These are phyloP conservation scores for Candida lessepsii DNA, from an alignment of 805 yeast genomes.

Conservation along the genomic window DNA sequence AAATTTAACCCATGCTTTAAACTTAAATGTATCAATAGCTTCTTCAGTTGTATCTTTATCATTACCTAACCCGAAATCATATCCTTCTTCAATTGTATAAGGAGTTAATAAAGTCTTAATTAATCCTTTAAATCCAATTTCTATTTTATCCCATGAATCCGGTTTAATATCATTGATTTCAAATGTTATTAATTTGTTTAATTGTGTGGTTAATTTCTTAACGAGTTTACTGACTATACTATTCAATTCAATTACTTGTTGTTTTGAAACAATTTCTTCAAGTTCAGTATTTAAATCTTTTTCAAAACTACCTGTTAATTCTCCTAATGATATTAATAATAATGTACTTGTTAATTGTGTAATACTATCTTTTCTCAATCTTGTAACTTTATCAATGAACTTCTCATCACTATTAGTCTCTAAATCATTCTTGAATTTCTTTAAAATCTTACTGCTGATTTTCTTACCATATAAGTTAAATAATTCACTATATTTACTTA, in stretches of 20 bases:
- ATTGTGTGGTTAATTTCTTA: constrained; percentile 45
- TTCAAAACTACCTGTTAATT: constrained; percentile 20
- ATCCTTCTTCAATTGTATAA: constrained; percentile 23
- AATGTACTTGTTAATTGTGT: constrained; percentile 16
- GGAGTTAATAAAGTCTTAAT: constrained; percentile 11
- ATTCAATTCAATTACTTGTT: constrained; percentile 35
- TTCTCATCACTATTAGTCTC: constrained; percentile 13
- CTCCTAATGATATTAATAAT: constrained; percentile 28
- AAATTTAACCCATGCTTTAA: constrained; percentile 65
- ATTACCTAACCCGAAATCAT: constrained; percentile 70
- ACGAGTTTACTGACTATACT: constrained; percentile 34
- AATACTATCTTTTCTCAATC: constrained; percentile 8
- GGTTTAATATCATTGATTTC: constrained; percentile 49
- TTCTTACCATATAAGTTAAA: constrained; percentile 30
- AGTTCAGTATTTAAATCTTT: constrained; percentile 34
- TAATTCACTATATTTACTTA: constrained; percentile 31
- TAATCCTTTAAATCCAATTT: constrained; percentile 39
- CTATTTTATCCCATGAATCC: constrained; percentile 61
- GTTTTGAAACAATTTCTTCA: constrained; percentile 36
- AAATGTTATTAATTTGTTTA: constrained; percentile 52
- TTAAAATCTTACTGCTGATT: constrained; percentile 14
- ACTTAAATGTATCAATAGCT: constrained; percentile 45
- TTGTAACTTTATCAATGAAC: constrained; percentile 17
- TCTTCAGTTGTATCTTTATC: constrained; percentile 38
- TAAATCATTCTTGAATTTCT: constrained; percentile 15